Evolutionary conservation across 129 eudicot genomes (phyloP).

Genomic region (Centella asiatica): DNA sequence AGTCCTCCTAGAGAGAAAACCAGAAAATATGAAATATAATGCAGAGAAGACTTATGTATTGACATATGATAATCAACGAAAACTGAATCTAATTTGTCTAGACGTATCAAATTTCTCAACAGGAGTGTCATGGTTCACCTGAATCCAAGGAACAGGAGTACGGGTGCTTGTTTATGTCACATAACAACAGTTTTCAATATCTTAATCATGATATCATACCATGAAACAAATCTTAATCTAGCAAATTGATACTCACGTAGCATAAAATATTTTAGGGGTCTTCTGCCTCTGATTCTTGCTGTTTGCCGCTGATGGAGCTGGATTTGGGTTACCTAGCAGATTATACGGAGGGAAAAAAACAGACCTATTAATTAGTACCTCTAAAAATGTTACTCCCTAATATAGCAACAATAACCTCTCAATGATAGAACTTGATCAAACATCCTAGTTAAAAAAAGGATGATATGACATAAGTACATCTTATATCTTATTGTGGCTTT

Average conservation of each 20-base stretch:
- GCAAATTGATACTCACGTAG: constrained; percentile 51
- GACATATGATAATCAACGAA: background rate
- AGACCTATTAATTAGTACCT: background rate
- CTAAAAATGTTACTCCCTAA: background rate
- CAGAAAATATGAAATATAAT: constrained; percentile 5
- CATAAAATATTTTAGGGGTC: constrained; percentile 61
- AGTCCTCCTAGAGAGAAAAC: constrained; percentile 61
- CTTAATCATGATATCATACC: too few relatives aligned
- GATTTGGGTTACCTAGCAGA: constrained; percentile 37
- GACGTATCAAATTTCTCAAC: too few relatives aligned
- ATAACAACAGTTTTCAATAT: background rate
- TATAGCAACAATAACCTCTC: background rate
- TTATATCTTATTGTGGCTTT: too few relatives aligned
- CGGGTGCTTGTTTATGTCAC: too few relatives aligned
- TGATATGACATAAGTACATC: too few relatives aligned
- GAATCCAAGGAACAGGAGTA: too few relatives aligned
- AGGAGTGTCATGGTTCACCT: too few relatives aligned
- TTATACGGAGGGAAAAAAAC: background rate
- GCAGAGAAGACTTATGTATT: background rate
- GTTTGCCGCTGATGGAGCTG: constrained; percentile 41
- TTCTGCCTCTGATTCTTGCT: constrained; percentile 39
- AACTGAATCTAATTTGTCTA: background rate
- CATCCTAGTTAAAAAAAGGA: too few relatives aligned
- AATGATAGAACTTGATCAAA: background rate
- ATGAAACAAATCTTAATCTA: background rate